Percentiles rank a stretch among this genome's conserved stretches.
These are phyloP conservation scores for Neofusicoccum kwambonambiense DNA, from an alignment of 2,329 filamentous ascomycete genomes.

Conservation along the genomic window DNA sequence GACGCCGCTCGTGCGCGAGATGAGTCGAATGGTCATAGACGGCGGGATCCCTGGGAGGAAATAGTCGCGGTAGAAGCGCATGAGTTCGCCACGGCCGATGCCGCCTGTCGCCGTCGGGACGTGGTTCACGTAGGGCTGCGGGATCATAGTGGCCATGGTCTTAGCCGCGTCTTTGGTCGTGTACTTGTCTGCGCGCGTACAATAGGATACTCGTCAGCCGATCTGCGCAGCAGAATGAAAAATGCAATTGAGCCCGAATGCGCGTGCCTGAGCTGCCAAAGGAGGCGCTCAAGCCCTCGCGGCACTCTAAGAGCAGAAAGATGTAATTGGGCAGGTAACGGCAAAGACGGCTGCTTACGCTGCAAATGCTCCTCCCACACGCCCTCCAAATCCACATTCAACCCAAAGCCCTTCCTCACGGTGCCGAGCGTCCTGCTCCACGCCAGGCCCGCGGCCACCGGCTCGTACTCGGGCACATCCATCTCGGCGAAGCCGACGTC, in stretches of 20 bases:
- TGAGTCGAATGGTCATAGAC: slow-evolving; percentile 52
- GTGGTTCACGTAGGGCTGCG: slow-evolving; percentile 34
- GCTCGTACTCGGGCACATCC: slow-evolving; percentile 38
- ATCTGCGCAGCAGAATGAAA: neutral
- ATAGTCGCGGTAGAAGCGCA: slow-evolving; percentile 56
- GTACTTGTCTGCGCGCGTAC: slow-evolving; percentile 18
- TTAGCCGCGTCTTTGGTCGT: slow-evolving; percentile 25
- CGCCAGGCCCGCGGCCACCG: slow-evolving; percentile 41
- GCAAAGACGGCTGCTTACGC: slow-evolving; percentile 18
- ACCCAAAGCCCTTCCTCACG: slow-evolving; percentile 39
- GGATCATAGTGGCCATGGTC: slow-evolving; percentile 31
- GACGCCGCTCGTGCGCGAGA: slow-evolving; percentile 56
- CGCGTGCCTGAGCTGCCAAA: neutral
- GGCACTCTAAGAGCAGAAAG: neutral
- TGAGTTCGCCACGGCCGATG: slow-evolving; percentile 42
- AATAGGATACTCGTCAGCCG: neutral
- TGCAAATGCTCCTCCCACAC: slow-evolving; percentile 34
- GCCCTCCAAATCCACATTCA: slow-evolving; percentile 34
- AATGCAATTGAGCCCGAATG: neutral
- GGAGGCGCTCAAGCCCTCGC: neutral
- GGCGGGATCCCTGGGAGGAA: slow-evolving; percentile 56
- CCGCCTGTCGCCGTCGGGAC: slow-evolving; percentile 47
- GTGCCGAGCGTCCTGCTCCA: slow-evolving; percentile 43
- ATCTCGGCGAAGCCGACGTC: slow-evolving; percentile 44
- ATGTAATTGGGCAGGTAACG: neutral